These are phyloP conservation scores for Arthrobotrys sphaeroides DNA, from an alignment of 2,329 filamentous ascomycete species.

Conservation along the genomic window DNA sequence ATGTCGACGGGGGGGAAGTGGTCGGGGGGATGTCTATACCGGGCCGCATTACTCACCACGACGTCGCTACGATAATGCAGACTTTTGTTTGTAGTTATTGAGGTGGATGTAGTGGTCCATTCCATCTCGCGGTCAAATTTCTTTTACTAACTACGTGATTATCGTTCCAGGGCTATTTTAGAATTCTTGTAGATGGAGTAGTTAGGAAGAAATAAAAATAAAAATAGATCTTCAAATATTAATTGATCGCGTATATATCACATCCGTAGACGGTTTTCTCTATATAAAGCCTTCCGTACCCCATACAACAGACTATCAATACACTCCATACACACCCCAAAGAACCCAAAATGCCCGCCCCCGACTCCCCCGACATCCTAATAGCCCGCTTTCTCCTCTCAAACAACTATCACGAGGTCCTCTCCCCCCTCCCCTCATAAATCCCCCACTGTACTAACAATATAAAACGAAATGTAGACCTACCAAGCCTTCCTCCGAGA, in stretches of 20 bases:
- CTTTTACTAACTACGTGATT: not conserved
- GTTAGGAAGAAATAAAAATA: too few relatives aligned
- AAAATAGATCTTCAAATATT: not conserved
- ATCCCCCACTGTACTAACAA: not conserved
- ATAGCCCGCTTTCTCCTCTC: conserved; percentile 62
- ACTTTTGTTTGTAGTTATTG: conserved; percentile 50
- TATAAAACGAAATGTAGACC: conserved; percentile 52
- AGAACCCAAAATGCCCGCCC: conserved; percentile 56
- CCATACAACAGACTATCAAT: not conserved
- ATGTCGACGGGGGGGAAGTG: conserved; percentile 36
- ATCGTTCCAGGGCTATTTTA: not conserved
- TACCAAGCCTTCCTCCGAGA: conserved; percentile 56
- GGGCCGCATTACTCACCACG: conserved; percentile 72
- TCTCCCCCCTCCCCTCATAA: too few relatives aligned
- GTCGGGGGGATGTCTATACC: conserved; percentile 60
- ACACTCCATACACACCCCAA: too few relatives aligned
- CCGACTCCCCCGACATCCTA: conserved; percentile 61
- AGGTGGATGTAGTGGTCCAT: conserved; percentile 76
- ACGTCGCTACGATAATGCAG: conserved; percentile 61
- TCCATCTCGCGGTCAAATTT: conserved; percentile 65
- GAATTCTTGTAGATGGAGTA: not conserved
- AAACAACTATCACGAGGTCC: conserved; percentile 62
- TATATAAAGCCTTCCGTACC: too few relatives aligned
- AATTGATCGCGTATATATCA: too few relatives aligned
- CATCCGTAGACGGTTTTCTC: too few relatives aligned